Percentiles rank a stretch among this genome's conserved stretches.
phyloP scores from a whole-genome alignment of 2,329 filamentous ascomycete genomes.

The Ceratocystis cubensis region DNA sequence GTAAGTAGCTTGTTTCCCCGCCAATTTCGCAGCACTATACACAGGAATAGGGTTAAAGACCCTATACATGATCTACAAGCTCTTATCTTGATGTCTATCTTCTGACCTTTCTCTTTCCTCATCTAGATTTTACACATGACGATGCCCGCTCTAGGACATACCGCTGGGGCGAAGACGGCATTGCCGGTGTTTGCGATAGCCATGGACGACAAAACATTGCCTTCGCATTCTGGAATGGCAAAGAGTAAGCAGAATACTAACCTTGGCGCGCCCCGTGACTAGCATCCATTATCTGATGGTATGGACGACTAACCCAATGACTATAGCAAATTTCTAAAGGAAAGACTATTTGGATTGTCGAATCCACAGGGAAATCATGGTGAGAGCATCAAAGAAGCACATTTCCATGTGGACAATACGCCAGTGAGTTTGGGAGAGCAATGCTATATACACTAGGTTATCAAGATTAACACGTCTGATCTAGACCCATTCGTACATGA shows the following conservation, averaged over 20 bases:
- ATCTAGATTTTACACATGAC: conserved; percentile 79
- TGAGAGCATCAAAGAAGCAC: conserved; percentile 90
- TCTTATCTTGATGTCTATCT: not conserved
- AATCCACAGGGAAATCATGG: conserved; percentile 97
- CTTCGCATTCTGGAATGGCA: conserved; percentile 95
- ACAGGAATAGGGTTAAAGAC: not conserved
- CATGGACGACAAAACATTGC: conserved; percentile 86
- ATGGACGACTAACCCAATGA: not conserved
- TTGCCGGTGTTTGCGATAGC: conserved; percentile 83
- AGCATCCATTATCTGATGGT: conserved; percentile 1
- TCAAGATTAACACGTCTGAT: not conserved
- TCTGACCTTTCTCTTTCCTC: not conserved
- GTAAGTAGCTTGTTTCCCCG: conserved; percentile 41
- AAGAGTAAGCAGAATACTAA: conserved; percentile 50
- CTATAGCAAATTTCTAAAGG: conserved; percentile 78
- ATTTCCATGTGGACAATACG: conserved; percentile 93
- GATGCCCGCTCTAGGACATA: conserved; percentile 79
- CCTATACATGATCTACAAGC: conserved; percentile 24
- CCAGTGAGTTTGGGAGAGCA: conserved; percentile 33
- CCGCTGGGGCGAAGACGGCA: conserved; percentile 93
- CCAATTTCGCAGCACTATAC: not conserved
- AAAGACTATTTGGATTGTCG: conserved; percentile 85
- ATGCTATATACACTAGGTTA: not conserved
- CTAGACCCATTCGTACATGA: conserved; percentile 80
- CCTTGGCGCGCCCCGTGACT: too few species aligned